These are phyloP conservation scores for Verticillium zaregamsianum DNA, from an alignment of 2,329 filamentous ascomycete species.

Conservation along the genomic window DNA sequence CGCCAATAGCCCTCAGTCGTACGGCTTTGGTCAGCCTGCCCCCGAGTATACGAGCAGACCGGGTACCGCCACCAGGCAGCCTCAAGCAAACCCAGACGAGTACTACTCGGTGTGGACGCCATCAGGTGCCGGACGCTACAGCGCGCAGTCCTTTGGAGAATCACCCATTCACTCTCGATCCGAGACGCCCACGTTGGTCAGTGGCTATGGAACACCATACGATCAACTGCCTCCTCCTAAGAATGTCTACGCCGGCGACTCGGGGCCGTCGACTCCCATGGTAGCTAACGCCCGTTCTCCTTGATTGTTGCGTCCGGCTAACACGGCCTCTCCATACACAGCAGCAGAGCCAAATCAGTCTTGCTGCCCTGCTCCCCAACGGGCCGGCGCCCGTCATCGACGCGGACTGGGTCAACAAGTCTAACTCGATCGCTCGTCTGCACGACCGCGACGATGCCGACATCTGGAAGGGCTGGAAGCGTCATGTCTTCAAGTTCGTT, in stretches of 20 bases:
- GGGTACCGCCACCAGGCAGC: not conserved
- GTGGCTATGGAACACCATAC: constrained; percentile 20
- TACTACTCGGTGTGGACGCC: not conserved
- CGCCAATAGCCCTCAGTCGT: constrained; percentile 18
- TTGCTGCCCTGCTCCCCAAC: constrained; percentile 32
- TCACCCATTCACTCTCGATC: constrained; percentile 17
- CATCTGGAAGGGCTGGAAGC: constrained; percentile 41
- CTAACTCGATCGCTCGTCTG: constrained; percentile 30
- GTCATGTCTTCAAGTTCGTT: constrained; percentile 31
- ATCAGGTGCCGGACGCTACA: constrained; percentile 5
- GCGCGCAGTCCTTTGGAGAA: constrained; percentile 12
- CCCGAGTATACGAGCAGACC: not conserved
- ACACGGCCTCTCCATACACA: not conserved
- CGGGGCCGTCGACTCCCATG: constrained; percentile 19
- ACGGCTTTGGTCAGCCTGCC: not conserved
- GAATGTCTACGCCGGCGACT: constrained; percentile 12
- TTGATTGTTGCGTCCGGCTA: not conserved
- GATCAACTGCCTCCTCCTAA: constrained; percentile 15
- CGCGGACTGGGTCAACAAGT: constrained; percentile 27
- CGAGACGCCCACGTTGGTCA: constrained; percentile 23
- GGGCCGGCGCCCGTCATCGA: constrained; percentile 20
- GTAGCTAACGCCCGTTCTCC: constrained; percentile 7
- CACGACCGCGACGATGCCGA: constrained; percentile 38
- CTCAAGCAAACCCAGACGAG: constrained; percentile 2
- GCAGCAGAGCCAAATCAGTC: constrained; percentile 34